phyloP scores from a whole-genome alignment of 139 green algal genomes.

The Chlorella sp. region DNA sequence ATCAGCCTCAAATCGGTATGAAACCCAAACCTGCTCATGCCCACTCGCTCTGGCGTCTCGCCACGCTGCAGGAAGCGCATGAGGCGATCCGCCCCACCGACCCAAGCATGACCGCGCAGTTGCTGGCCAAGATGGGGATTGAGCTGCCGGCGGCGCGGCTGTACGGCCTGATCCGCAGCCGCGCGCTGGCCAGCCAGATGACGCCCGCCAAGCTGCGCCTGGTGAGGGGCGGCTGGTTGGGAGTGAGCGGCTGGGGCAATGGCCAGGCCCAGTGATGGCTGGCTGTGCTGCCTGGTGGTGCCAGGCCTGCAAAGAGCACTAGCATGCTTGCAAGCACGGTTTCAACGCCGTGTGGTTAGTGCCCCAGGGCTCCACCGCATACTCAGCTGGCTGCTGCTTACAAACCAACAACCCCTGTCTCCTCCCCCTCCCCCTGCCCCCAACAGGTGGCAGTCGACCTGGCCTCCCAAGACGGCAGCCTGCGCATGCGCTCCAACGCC shows the following conservation, averaged over 20 bases:
- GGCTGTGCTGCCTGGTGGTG: too few species aligned
- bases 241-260: too few species aligned
- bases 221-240: neutral
- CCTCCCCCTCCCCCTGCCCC: neutral
- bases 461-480: constrained; percentile 11
- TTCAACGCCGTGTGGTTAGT: too few species aligned
- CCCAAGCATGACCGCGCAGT: neutral
- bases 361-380: too few species aligned
- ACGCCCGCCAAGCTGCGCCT: neutral
- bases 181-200: constrained; percentile 81
- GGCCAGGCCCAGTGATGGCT: too few species aligned
- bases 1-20: neutral
- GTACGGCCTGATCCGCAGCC: constrained; percentile 89
- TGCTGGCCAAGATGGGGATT: constrained; percentile 37
- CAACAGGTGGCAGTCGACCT: constrained; percentile 59
- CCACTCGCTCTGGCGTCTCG: neutral
- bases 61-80: constrained; percentile 87
- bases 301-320: too few species aligned
- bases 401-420: too few species aligned
- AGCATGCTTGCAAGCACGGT: too few species aligned
- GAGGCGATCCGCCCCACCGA: constrained; percentile 92
- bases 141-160: constrained; percentile 53
- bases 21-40: neutral
- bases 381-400: too few species aligned
- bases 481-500: constrained; percentile 58